Percentiles rank a stretch among this genome's conserved stretches.
Conservation (phyloP, 1,139 yeast species). For the Pneumocystis oryctolagi region DNA sequence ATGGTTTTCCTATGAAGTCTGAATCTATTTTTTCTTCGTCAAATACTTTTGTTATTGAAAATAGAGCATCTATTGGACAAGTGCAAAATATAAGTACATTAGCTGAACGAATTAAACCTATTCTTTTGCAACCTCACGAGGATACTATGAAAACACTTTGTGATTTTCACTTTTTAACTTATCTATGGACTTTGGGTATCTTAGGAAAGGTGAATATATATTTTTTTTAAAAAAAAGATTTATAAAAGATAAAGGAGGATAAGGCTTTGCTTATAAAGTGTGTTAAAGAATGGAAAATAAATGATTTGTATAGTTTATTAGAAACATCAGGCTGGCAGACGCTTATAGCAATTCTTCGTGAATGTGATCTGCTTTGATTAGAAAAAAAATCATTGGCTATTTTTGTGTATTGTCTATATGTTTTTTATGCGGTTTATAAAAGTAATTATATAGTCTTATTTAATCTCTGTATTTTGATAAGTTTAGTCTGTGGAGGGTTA, state of each 20-base stretch:
- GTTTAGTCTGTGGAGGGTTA: neutral
- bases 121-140: conserved; percentile 25
- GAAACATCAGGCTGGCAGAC: conserved; percentile 70
- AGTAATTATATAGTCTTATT: neutral
- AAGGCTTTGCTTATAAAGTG: conserved; percentile 15
- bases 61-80: conserved; percentile 36
- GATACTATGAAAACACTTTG: conserved; percentile 31
- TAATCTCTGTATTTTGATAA: neutral
- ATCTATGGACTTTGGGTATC: conserved; percentile 24
- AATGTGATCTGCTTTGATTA: neutral
- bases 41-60: conserved; percentile 14
- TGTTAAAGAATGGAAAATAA: conserved; percentile 27
- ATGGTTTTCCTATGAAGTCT: conserved; percentile 56
- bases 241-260: conserved; percentile 3
- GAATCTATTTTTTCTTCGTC: conserved; percentile 8
- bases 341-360: conserved; percentile 37
- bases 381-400: neutral
- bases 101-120: conserved; percentile 32
- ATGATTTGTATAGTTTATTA: conserved; percentile 39
- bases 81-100: conserved; percentile 49
- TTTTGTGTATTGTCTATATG: neutral
- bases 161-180: conserved; percentile 63
- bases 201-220: conserved; percentile 2
- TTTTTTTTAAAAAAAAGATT: neutral
- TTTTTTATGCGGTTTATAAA: neutral